phyloP scores from a whole-genome alignment of 805 yeast genomes.

The Grigorovia jiainica region DNA sequence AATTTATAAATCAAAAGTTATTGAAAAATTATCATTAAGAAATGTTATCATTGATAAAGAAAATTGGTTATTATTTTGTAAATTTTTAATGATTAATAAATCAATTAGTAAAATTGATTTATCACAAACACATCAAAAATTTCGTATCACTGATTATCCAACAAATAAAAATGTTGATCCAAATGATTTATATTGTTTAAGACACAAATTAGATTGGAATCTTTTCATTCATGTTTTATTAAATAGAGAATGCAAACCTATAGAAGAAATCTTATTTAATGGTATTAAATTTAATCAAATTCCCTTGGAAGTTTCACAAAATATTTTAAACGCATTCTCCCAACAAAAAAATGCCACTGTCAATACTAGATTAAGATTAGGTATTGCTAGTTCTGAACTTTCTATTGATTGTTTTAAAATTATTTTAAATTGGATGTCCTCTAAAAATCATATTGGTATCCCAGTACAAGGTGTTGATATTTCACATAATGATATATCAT shows the following conservation, averaged over 20 bases:
- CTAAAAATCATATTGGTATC: slow-evolving; percentile 9
- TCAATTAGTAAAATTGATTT: slow-evolving; percentile 53
- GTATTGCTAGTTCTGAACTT: slow-evolving; percentile 68
- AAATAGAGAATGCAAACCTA: slow-evolving; percentile 50
- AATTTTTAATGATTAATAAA: slow-evolving; percentile 57
- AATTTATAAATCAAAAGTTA: slow-evolving; percentile 49
- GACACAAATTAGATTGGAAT: slow-evolving; percentile 78
- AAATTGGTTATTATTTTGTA: slow-evolving; percentile 76
- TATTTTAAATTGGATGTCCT: slow-evolving; percentile 48
- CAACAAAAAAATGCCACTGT: not conserved
- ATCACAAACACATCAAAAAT: slow-evolving; percentile 45
- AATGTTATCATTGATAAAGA: slow-evolving; percentile 63
- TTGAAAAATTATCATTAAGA: slow-evolving; percentile 64
- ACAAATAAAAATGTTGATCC: not conserved
- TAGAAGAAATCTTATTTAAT: slow-evolving; percentile 67
- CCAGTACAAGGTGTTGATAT: slow-evolving; percentile 57
- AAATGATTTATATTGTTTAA: slow-evolving; percentile 21
- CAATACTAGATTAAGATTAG: slow-evolving; percentile 37
- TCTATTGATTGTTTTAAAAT: slow-evolving; percentile 46
- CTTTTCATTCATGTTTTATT: slow-evolving; percentile 59
- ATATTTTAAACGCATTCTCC: slow-evolving; percentile 48
- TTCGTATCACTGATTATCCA: slow-evolving; percentile 14
- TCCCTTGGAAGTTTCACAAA: slow-evolving; percentile 37
- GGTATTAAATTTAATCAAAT: slow-evolving; percentile 65
- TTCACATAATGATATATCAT: slow-evolving; percentile 63